Evolutionary conservation across 2,329 filamentous ascomycete genomes (phyloP), one percentile per base, ranked within the genome.

Genomic region (Diaporthe citriasiana): DNA sequence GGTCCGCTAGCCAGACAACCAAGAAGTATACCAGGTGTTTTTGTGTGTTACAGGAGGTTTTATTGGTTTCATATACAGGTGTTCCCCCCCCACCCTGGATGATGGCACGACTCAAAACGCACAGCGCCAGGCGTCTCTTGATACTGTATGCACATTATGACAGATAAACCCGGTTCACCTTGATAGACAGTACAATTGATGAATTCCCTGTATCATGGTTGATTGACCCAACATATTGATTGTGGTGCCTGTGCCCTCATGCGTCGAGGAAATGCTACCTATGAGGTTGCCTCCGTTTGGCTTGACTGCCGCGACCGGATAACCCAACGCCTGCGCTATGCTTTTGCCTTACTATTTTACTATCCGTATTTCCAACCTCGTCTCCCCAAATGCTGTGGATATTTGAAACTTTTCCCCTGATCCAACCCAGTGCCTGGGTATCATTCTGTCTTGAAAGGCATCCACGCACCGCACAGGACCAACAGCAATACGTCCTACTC

Each of bases 121-220:
- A 68, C 63, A 68, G 63, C 63, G 47, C 56, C 45, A 51, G 69
- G 57, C 57, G 35, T 42, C 33, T 19, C 15, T 51, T 63, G 50
- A 33, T 53, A 38, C 30, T 35, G 56, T 47, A 71, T 63, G 70
- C 25, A 63, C 35, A 53, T 71, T 63, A 53, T 63, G 69, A 63
- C 33, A 60, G 25, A 63, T 42, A 60, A 71, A 33, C 68, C 68
- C 50, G 9, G 3, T n/a, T n/a, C 50, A 38, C 38, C 40, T 19
- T 45, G 42, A 71, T 71, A 71, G 69, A 71, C 56, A 63, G 35
- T 45, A 53, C 56, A 71, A 57, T 30, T 42, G 45, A 71, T 63
- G 45, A 35, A 35, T 35, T 68, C n/a, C 17, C 63, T 40, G 35
- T 19, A 13, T 33, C 33, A 63, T 51, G 25, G 42, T n/a, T 30